phyloP scores from a whole-genome alignment of 345 rosid species.

The Ceriops decandra region DNA sequence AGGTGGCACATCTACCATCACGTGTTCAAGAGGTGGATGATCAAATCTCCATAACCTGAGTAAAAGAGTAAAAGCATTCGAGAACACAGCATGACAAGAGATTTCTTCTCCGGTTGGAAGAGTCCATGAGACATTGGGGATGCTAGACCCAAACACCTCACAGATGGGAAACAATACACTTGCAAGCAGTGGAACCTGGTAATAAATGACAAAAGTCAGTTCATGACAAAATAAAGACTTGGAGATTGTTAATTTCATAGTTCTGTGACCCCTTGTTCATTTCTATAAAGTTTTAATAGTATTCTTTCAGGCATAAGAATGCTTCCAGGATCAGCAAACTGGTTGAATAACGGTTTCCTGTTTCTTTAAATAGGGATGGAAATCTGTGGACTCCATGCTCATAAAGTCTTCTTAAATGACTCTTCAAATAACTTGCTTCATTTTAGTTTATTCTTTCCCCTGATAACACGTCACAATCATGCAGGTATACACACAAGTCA shows the following conservation, averaged over 20 bases:
- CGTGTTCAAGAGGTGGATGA: constrained; percentile 69
- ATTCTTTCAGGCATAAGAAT: neutral
- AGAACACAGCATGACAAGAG: constrained; percentile 73
- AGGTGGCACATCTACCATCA: constrained; percentile 59
- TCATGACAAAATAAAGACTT: constrained; percentile 5
- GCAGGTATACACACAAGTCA: constrained; percentile 1
- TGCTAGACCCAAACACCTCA: constrained; percentile 80
- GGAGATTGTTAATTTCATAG: constrained; percentile 1
- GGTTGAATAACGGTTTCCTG: neutral
- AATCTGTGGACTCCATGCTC: neutral
- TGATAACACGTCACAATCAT: constrained; percentile 7
- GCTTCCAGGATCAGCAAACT: neutral
- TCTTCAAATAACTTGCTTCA: neutral
- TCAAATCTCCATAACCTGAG: constrained; percentile 88
- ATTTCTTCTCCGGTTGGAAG: constrained; percentile 74
- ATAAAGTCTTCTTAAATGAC: neutral
- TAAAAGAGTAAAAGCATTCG: constrained; percentile 82
- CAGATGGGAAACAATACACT: constrained; percentile 87
- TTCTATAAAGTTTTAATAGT: neutral
- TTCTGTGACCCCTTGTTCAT: neutral
- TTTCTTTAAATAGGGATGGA: neutral
- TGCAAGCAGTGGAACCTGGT: constrained; percentile 83
- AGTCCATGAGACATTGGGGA: constrained; percentile 57
- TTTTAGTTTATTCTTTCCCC: neutral
- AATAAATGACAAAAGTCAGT: constrained; percentile 15